Conservation (phyloP, 306 rosid genomes). For the Rosa multiflora region DNA sequence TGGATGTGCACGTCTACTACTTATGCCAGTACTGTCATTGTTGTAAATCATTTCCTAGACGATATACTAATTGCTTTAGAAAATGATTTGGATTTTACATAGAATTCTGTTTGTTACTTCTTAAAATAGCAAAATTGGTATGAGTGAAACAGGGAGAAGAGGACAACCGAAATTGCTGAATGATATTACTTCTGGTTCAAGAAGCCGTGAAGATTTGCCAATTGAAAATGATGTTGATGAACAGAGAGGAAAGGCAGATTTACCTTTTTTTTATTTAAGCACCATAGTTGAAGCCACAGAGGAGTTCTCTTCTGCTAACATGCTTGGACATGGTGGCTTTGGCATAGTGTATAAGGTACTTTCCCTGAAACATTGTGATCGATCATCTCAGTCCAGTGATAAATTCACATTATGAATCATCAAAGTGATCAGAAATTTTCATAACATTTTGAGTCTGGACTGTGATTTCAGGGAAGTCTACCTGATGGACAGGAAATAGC, state of each 20-base stretch:
- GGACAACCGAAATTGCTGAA: not conserved
- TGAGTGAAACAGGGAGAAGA: slow-evolving; percentile 7
- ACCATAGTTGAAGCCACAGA: slow-evolving; percentile 50
- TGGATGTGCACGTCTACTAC: not conserved
- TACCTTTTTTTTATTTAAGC: slow-evolving; percentile 42
- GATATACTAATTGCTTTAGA: not conserved
- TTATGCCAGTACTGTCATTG: not conserved
- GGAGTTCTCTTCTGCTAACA: slow-evolving; percentile 44
- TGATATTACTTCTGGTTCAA: slow-evolving; percentile 5
- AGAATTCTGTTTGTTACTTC: not conserved
- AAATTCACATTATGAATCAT: not conserved
- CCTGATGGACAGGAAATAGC: slow-evolving; percentile 31
- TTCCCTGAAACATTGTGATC: not conserved
- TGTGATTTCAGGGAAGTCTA: slow-evolving; percentile 26
- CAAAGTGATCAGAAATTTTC: not conserved
- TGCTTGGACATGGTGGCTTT: slow-evolving; percentile 73
- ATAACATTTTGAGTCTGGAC: not conserved
- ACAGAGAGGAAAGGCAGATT: slow-evolving; percentile 29
- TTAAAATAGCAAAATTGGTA: not conserved
- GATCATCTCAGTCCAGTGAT: not conserved
- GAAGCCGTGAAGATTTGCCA: slow-evolving; percentile 11
- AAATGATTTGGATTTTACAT: not conserved
- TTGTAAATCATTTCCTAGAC: not conserved
- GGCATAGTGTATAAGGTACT: slow-evolving; percentile 63
- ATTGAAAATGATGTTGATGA: slow-evolving; percentile 1